Evolutionary conservation across 768 basidiomycete species (phyloP).

Genomic region (Macrolepiota dolichaula): DNA sequence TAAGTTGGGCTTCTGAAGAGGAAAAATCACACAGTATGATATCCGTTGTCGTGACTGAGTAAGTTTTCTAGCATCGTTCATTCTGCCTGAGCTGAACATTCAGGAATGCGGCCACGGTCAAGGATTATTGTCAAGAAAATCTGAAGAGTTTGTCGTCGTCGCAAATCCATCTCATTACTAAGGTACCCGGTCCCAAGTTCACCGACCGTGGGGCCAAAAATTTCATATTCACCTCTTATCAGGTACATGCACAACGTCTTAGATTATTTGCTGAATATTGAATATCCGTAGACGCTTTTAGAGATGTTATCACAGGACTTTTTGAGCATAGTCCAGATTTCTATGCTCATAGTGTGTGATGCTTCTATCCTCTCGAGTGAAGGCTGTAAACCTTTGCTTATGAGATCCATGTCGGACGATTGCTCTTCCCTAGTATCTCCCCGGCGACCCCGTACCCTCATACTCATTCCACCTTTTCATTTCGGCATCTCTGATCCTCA

Average conservation of each 20-base stretch:
- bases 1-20: neutral
- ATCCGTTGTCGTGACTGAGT: neutral
- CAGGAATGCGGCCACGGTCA: neutral
- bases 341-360: constrained; percentile 41
- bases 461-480: constrained; percentile 12
- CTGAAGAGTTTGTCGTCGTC: neutral
- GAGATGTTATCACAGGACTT: constrained; percentile 26
- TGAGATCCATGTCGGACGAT: constrained; percentile 43
- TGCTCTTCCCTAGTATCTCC: constrained; percentile 32
- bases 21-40: neutral
- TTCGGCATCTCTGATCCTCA: constrained; percentile 26
- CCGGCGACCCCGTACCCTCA: constrained; percentile 42
- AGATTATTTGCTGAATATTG: neutral
- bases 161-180: neutral
- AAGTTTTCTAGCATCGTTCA: neutral
- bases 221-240: constrained; percentile 8
- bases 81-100: neutral
- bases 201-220: neutral
- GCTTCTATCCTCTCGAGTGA: constrained; percentile 34
- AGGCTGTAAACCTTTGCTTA: constrained; percentile 29
- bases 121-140: neutral
- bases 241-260: constrained; percentile 5
- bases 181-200: neutral
- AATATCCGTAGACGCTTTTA: neutral
- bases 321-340: constrained; percentile 40